Evolutionary conservation across 2,329 filamentous ascomycete genomes (phyloP).

Genomic region (Trichoderma asperellum): DNA sequence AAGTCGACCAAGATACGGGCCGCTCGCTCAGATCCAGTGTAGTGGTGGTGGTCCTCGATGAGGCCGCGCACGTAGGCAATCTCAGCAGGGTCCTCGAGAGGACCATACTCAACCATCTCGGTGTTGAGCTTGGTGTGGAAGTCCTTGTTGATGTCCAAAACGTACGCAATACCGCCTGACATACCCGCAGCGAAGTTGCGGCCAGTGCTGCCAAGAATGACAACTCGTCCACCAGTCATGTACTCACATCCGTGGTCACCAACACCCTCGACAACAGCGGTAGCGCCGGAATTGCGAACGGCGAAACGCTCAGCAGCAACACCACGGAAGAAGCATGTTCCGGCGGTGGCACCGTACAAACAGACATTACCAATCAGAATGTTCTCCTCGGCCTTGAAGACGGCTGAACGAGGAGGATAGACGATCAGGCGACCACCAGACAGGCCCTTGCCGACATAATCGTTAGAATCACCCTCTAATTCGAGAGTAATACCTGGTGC

Average conservation of each 20-base stretch:
- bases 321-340: constrained; percentile 95
- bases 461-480: constrained; percentile 93
- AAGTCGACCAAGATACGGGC: constrained; percentile 95
- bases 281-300: constrained; percentile 94
- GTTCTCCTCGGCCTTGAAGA: constrained; percentile 97
- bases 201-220: constrained; percentile 85
- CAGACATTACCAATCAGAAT: constrained; percentile 92
- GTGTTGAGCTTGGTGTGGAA: constrained; percentile 93
- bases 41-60: constrained; percentile 96
- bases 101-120: constrained; percentile 93
- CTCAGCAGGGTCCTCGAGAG: constrained; percentile 81
- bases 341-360: constrained; percentile 88
- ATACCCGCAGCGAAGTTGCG: constrained; percentile 98
- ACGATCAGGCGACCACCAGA: constrained; percentile 92
- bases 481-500: constrained; percentile 93
- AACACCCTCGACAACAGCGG: constrained; percentile 92
- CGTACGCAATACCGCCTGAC: constrained; percentile 96
- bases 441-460: constrained; percentile 95
- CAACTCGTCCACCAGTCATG: constrained; percentile 93
- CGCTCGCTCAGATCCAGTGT: constrained; percentile 93
- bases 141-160: constrained; percentile 86
- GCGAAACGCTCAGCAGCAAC: constrained; percentile 95
- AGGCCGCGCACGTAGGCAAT: constrained; percentile 88
- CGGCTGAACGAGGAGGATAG: constrained; percentile 86
- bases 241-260: constrained; percentile 98